phyloP scores from a whole-genome alignment of 176 grass and related monocot genomes.

The Oryza australiensis region DNA sequence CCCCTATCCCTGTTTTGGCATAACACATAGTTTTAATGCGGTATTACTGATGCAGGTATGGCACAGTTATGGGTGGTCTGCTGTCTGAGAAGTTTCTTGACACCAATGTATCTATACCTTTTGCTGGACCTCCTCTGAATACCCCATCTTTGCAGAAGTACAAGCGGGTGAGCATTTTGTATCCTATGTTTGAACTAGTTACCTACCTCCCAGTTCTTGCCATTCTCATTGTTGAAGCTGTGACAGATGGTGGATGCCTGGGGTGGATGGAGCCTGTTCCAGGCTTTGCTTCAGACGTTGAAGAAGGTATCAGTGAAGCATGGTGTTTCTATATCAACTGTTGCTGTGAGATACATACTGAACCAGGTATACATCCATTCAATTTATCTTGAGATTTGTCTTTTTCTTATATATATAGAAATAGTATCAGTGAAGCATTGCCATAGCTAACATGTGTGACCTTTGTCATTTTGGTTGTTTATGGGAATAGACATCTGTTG shows the following conservation, averaged over 20 bases:
- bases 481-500: slow-evolving; percentile 63
- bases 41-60: slow-evolving; percentile 59
- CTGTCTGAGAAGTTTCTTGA: slow-evolving; percentile 94
- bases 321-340: slow-evolving; percentile 67
- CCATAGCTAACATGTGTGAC: neutral
- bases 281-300: slow-evolving; percentile 75
- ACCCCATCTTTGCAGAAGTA: slow-evolving; percentile 93
- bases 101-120: slow-evolving; percentile 79
- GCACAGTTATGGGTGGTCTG: slow-evolving; percentile 91
- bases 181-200: slow-evolving; percentile 4
- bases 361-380: slow-evolving; percentile 61
- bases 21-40: neutral
- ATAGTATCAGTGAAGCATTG: neutral
- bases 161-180: slow-evolving; percentile 60
- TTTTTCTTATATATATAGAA: neutral
- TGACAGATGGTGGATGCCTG: slow-evolving; percentile 88
- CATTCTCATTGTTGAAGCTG: slow-evolving; percentile 16
- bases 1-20: neutral
- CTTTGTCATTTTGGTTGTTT: neutral
- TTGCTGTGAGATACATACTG: slow-evolving; percentile 88
- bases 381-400: neutral
- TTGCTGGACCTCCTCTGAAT: slow-evolving; percentile 81
- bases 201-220: neutral
- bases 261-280: slow-evolving; percentile 93
- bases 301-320: slow-evolving; percentile 97